Conservation (phyloP, 208 protist species). For the Wallacemonas rigidus region DNA sequence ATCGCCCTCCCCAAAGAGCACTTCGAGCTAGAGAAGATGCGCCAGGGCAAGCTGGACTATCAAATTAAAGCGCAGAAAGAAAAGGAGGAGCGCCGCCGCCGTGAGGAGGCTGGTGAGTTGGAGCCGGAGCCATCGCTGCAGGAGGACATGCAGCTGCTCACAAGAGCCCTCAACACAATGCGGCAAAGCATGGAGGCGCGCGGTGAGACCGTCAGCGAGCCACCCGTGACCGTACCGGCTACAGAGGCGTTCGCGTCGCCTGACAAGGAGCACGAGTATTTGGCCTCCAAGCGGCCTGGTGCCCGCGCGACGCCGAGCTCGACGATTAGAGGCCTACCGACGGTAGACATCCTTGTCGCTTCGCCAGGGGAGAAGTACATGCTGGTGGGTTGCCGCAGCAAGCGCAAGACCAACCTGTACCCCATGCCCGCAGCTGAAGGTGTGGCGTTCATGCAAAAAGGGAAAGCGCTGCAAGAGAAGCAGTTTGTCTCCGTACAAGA, state of each 20-base stretch:
- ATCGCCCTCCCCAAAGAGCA: constrained; percentile 31
- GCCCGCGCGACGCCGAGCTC: constrained; percentile 33
- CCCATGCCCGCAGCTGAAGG: constrained; percentile 32
- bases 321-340: constrained; percentile 52
- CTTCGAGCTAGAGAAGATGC: constrained; percentile 31
- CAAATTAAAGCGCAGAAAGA: constrained; percentile 35
- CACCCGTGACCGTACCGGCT: constrained; percentile 7
- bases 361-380: constrained; percentile 68
- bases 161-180: constrained; percentile 3
- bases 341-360: constrained; percentile 60
- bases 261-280: constrained; percentile 10
- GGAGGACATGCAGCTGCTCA: constrained; percentile 32
- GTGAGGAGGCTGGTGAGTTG: constrained; percentile 27
- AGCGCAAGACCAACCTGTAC: constrained; percentile 56
- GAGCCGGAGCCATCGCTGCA: constrained; percentile 21
- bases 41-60: constrained; percentile 29
- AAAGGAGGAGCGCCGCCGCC: constrained; percentile 24
- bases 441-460: constrained; percentile 43
- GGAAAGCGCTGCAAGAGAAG: constrained; percentile 65
- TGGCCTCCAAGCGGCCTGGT: constrained; percentile 1
- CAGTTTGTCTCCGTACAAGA: constrained; percentile 43
- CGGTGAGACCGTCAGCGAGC: background rate
- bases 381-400: constrained; percentile 69
- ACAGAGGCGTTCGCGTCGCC: constrained; percentile 6
- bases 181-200: constrained; percentile 11